Conservation (phyloP, 2,329 filamentous ascomycete genomes). For the Talaromyces pinophilus region DNA sequence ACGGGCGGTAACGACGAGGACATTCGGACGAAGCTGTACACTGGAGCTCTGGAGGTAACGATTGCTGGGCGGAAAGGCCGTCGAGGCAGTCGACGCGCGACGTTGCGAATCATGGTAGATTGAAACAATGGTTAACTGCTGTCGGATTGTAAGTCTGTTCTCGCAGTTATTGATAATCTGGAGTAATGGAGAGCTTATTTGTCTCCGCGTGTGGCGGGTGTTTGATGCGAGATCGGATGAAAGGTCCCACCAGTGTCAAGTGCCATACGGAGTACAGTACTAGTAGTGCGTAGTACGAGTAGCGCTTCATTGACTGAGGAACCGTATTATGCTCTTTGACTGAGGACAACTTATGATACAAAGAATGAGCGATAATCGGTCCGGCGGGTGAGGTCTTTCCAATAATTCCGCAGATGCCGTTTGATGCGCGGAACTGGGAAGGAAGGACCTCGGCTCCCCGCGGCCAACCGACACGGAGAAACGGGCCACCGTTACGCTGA, state of each 20-base stretch:
- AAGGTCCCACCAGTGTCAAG: not conserved
- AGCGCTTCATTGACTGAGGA: not conserved
- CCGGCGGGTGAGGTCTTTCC: not conserved
- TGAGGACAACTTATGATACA: not conserved
- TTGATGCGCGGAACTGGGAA: not conserved
- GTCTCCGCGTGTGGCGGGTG: not conserved
- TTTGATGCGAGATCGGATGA: not conserved
- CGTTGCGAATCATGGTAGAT: conserved; percentile 38
- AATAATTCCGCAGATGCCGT: conserved; percentile 13
- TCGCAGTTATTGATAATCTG: too few relatives aligned
- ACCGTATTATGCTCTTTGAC: not conserved
- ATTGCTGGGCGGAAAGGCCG: conserved; percentile 28
- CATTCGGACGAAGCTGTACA: conserved; percentile 53
- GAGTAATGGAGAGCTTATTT: not conserved
- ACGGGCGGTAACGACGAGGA: conserved; percentile 56
- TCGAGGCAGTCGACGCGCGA: conserved; percentile 41
- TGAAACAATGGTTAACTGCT: not conserved
- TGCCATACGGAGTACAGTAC: not conserved
- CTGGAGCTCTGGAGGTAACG: conserved; percentile 35
- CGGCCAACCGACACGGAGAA: conserved; percentile 23
- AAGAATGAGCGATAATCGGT: conserved; percentile 9
- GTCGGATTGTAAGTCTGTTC: not conserved
- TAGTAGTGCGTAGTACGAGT: not conserved
- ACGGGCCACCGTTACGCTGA: not conserved
- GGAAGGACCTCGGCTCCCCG: conserved; percentile 23